Base-by-base conservation (phyloP, 129 eudicot genomes). In the Cynara cardunculus region DNA sequence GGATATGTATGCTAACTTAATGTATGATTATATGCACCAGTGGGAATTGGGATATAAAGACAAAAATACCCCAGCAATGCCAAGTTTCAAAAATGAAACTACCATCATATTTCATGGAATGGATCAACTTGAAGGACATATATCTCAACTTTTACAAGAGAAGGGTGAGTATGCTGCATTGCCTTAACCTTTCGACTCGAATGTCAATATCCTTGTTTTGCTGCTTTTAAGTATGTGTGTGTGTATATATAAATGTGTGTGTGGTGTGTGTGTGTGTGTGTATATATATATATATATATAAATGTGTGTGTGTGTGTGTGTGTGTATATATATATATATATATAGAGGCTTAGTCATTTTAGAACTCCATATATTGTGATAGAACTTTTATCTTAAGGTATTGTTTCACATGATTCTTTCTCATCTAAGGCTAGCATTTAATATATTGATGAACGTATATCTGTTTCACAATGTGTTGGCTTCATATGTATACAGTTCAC, bases 21-120 rank as follows among this genome's bases (percentile, higher is more conserved):
- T 71, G 69, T 73, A 72, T 73, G 73, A 79, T 81, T 75, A 39
- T 72, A 71, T 83, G 81, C 32, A 72, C 44, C 41, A 95, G 99
- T 68, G 99, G 99, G 82, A 95, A 95, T 78, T 95, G 99, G 99
- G 99, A 92, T 83, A 77, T 95, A 89, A 95, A 92, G 79, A 92
- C 99, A 32, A 92, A 94, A 89, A 81, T 95, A 34, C 99, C 97
- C 56, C 86, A 92, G 79, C 97, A 95, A 69, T 95, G 96, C 78
- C 65, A 80, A 75, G 94, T 89, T 64, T 70, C 92, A 53, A 76
- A 87, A 73, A 89, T 90, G 93, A 83, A 83, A 82, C 87, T 90
- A 66, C 99, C 99, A 30, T 78, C 88, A 18, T 94, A 94, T 73
- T 90, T 94, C 79, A 89, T 86, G 99, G 96, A 95, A 68, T 95